Evolutionary conservation across 2,329 filamentous ascomycete species (phyloP).

Genomic region (Elsinoe necatrix): DNA sequence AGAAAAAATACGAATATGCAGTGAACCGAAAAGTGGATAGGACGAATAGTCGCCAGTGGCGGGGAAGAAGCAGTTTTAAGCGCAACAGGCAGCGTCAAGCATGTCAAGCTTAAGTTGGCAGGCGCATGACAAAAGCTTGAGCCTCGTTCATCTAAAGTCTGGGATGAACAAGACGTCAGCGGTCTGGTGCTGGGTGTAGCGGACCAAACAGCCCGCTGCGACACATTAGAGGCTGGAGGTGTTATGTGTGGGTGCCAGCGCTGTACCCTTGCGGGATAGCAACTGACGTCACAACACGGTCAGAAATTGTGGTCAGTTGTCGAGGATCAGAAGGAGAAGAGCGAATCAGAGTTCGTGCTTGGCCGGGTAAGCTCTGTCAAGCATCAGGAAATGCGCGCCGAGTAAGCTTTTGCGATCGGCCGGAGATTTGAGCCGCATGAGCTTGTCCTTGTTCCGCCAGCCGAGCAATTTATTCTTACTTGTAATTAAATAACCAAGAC

Average conservation of each 20-base stretch:
- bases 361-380: slow-evolving; percentile 4
- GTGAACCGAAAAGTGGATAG: background rate
- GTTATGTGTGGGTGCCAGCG: background rate
- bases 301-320: background rate
- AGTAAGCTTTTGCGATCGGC: slow-evolving; percentile 9
- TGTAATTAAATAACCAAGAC: no score
- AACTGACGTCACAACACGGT: slow-evolving; percentile 5
- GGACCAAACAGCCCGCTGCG: background rate
- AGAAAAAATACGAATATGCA: background rate
- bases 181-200: background rate
- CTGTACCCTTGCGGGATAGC: background rate
- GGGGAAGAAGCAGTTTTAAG: slow-evolving; percentile 8
- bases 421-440: slow-evolving; percentile 2
- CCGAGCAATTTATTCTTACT: no score
- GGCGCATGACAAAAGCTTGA: slow-evolving; percentile 1
- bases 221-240: background rate
- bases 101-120: background rate
- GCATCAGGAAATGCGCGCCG: background rate
- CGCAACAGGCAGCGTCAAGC: slow-evolving; percentile 1
- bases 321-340: background rate
- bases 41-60: background rate
- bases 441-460: slow-evolving; percentile 1
- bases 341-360: background rate
- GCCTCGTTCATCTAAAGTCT: background rate
- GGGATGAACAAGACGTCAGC: slow-evolving; percentile 5